These are phyloP conservation scores for Colletotrichum noveboracense DNA, from an alignment of 2,329 filamentous ascomycete species.

Conservation along the genomic window DNA sequence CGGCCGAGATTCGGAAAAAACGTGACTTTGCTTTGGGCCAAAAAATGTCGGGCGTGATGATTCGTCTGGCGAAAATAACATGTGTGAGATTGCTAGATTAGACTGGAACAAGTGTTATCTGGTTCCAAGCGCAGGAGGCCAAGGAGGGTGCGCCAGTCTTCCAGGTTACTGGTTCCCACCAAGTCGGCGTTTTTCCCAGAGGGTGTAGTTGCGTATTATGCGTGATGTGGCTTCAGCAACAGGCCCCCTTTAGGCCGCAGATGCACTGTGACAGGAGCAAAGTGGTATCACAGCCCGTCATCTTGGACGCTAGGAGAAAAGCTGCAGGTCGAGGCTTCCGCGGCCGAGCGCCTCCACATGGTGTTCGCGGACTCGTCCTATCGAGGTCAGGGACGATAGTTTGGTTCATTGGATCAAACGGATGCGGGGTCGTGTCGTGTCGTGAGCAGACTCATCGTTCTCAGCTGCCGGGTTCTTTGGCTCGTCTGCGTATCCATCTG, in stretches of 20 bases:
- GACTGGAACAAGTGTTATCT: background rate
- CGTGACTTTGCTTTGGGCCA: background rate
- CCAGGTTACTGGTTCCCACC: constrained; percentile 4
- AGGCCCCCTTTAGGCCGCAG: background rate
- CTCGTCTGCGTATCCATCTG: background rate
- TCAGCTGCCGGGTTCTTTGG: background rate
- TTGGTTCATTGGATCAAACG: background rate
- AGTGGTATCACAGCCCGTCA: constrained; percentile 1
- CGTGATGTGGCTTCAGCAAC: background rate
- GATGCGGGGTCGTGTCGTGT: background rate
- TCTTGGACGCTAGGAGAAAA: constrained; percentile 4
- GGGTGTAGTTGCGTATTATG: background rate
- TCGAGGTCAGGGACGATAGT: background rate
- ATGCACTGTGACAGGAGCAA: background rate
- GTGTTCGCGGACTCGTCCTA: background rate
- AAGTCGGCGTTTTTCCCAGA: background rate
- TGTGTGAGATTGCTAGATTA: background rate
- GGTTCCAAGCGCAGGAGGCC: background rate
- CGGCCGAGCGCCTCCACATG: background rate
- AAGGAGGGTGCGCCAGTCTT: background rate
- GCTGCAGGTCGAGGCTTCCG: constrained; percentile 4
- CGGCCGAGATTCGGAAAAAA: background rate
- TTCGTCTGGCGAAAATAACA: background rate
- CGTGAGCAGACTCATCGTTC: background rate
- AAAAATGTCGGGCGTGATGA: background rate